Base-by-base conservation (phyloP, 257 asterid genomes). In the Haberlea rhodopensis region DNA sequence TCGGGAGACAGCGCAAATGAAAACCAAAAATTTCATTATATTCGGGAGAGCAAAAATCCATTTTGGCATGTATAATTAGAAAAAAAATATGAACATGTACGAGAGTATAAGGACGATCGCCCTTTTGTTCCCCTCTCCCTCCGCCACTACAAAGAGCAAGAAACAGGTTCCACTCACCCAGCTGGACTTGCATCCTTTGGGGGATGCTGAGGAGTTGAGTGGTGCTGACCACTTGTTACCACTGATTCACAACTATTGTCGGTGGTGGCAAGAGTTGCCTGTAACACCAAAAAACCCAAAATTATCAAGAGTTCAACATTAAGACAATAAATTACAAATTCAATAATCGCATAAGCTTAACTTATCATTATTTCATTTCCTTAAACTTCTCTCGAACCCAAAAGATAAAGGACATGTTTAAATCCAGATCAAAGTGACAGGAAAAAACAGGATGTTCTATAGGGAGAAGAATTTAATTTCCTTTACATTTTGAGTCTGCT, bases 141-240 rank as follows among this genome's bases (percentile, higher is more conserved):
- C 37, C 3, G 8, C 37, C 37, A 34, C 45, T 34, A 1, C 45
- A 62, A 54, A 15, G 59, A 51, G 66, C 62, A 63, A 61, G 49
- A 74, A 77, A 57, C 53, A 67, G 20, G 55, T 68, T 66, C 72
- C 57, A 78, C 86, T 77, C 57, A 92, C 96, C 99, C 99, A 25
- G 96, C 88, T 71, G 99, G 99, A 67, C 99, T 94, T 67, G 99
- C 99, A 85, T 94, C 99, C 84, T 86, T 82, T 11, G 97, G 99
- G 16, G 99, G 95, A 80, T 83, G 87, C 73, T 85, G 98, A 78
- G 95, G 87, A 75, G 95, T 78, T 84, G 84, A 68, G 78, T 84
- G 87, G 65, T 82, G 94, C 60, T 89, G 97, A 73, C 97, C 99
- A 71, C 96, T 94, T 6, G 99, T 94, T 60, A 94, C 97, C 86